These are phyloP conservation scores for Fusarium sp. DNA, from an alignment of 2,329 filamentous ascomycete species.

Conservation along the genomic window DNA sequence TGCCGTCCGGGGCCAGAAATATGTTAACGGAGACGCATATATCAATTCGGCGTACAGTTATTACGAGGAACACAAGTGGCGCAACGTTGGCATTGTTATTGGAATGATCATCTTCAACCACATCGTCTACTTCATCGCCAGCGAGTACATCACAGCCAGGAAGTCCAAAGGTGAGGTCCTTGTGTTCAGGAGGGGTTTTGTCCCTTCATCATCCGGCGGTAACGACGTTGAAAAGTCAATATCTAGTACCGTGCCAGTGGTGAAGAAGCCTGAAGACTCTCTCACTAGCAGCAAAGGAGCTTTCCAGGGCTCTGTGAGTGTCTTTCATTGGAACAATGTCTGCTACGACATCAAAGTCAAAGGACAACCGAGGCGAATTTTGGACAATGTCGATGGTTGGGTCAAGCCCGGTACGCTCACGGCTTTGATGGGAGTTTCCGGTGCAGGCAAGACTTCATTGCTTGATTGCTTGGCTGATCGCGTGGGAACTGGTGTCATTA, in stretches of 20 bases:
- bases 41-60: conserved; percentile 65
- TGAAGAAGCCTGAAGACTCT: background rate
- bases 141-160: conserved; percentile 62
- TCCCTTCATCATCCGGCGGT: conserved; percentile 19
- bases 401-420: conserved; percentile 81
- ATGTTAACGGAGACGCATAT: conserved; percentile 64
- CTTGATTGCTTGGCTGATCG: conserved; percentile 75
- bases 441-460: conserved; percentile 74
- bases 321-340: conserved; percentile 80
- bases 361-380: conserved; percentile 74
- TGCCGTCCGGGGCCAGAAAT: conserved; percentile 59
- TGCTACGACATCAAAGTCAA: conserved; percentile 80
- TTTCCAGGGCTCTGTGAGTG: conserved; percentile 1
- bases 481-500: conserved; percentile 77
- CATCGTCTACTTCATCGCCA: conserved; percentile 62
- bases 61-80: conserved; percentile 62
- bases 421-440: conserved; percentile 70
- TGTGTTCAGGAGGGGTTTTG: conserved; percentile 66
- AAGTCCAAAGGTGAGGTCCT: conserved; percentile 73
- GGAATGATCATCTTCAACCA: conserved; percentile 64
- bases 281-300: conserved; percentile 11
- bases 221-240: conserved; percentile 14
- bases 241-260: background rate
- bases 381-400: conserved; percentile 80
- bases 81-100: conserved; percentile 70